A percentile compares a stretch with the other conserved stretches of the same genome.
Evolutionary conservation across 2,329 filamentous ascomycete genomes (phyloP).

Genomic region (Emericellopsis atlantica): DNA sequence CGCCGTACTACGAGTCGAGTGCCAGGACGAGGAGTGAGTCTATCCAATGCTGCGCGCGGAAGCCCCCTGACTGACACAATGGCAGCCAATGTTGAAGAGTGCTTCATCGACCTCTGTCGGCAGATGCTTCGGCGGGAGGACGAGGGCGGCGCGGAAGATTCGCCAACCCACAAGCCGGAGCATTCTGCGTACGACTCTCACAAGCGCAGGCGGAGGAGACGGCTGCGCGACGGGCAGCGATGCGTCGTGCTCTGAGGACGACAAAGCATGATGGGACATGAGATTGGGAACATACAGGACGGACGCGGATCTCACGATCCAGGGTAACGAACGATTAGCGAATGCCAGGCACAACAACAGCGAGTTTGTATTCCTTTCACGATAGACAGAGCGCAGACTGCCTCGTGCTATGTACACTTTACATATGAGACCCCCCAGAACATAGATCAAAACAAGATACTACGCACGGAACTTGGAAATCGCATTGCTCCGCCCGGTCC

Average conservation of each 20-base stretch:
- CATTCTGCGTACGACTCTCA: slow-evolving; percentile 18
- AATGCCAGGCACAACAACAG: too few relatives aligned
- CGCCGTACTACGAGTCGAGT: slow-evolving; percentile 84
- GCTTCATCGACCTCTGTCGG: slow-evolving; percentile 73
- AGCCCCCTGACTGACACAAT: slow-evolving; percentile 9
- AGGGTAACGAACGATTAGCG: too few relatives aligned
- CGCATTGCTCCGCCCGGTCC: too few relatives aligned
- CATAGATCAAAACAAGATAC: too few relatives aligned
- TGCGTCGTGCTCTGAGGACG: slow-evolving; percentile 1
- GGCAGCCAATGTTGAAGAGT: slow-evolving; percentile 74
- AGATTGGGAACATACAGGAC: too few relatives aligned
- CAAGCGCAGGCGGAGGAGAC: background rate
- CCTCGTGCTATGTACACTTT: too few relatives aligned
- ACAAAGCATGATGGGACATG: too few relatives aligned
- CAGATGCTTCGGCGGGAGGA: slow-evolving; percentile 72
- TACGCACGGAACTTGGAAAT: too few relatives aligned
- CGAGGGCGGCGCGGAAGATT: slow-evolving; percentile 20
- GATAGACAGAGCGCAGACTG: too few relatives aligned
- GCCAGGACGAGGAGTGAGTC: slow-evolving; percentile 58
- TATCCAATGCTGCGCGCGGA: background rate
- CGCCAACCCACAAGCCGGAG: slow-evolving; percentile 7
- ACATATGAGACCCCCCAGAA: too few relatives aligned
- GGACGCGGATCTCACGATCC: too few relatives aligned
- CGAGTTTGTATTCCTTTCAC: too few relatives aligned
- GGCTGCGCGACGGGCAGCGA: background rate